Conservation (phyloP, 441 rosid species). For the Pelargonium fulgidum region DNA sequence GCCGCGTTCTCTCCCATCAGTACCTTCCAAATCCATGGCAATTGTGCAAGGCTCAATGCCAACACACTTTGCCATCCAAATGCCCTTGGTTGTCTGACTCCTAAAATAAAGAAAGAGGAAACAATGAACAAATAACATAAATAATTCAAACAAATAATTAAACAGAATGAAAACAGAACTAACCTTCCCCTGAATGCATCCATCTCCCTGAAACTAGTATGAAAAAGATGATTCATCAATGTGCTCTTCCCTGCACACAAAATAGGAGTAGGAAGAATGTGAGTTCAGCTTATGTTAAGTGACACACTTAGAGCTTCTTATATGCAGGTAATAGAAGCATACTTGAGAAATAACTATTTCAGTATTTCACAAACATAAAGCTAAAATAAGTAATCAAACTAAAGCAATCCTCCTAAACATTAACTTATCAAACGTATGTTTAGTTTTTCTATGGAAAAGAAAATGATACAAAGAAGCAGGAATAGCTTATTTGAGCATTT, state of each 20-base stretch:
- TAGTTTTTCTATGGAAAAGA: background rate
- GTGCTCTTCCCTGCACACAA: slow-evolving; percentile 66
- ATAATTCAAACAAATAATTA: background rate
- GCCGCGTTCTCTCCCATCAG: slow-evolving; percentile 90
- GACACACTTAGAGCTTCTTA: background rate
- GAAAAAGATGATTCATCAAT: slow-evolving; percentile 71
- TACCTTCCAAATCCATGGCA: slow-evolving; percentile 95
- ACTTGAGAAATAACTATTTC: background rate
- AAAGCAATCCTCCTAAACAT: background rate
- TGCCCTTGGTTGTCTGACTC: slow-evolving; percentile 89
- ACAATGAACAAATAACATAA: slow-evolving; percentile 1
- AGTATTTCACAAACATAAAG: background rate
- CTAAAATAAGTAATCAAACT: background rate
- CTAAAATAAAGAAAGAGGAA: slow-evolving; percentile 31
- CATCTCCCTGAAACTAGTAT: slow-evolving; percentile 81
- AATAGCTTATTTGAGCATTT: background rate
- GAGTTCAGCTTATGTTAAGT: slow-evolving; percentile 2
- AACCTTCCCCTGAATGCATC: slow-evolving; percentile 71
- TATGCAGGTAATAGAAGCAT: background rate
- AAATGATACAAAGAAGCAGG: background rate
- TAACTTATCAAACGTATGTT: background rate
- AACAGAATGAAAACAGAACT: slow-evolving; percentile 18
- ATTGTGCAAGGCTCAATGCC: slow-evolving; percentile 76
- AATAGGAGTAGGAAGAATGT: background rate
- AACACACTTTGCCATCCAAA: slow-evolving; percentile 75